Evolutionary conservation across 768 basidiomycete species (phyloP), one percentile per base, ranked within the genome.

Genomic region (Boletus bicolor): DNA sequence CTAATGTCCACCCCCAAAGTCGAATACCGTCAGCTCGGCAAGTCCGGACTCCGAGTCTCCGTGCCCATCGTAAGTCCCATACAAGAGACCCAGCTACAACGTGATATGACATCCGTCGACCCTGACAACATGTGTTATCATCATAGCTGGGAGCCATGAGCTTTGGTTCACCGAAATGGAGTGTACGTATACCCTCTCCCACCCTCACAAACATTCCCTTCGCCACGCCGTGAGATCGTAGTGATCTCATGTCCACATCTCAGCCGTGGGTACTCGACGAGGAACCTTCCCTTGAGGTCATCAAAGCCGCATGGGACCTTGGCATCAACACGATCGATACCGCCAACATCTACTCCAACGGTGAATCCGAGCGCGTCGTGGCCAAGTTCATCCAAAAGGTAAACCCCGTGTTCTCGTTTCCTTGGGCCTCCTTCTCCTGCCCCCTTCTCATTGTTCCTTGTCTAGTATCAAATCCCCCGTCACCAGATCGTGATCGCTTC

Each of bases 261-360:
- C 26, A 67, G 58, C 14, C 63, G 21, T 70, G 70, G 64, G 61
- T 72, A 15, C 56, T 69, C 6, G 68, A 59, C 0, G 70, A 70
- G 51, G 65, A 62, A 1, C 51, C 71, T n/a, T 67, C 71, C 0
- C 51, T 71, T 19, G 56, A 64, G 44, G 63, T 77, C 55, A 52
- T 78, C 48, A 75, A 76, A 55, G 64, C 67, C 10, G 77, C 77
- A 4, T 77, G 67, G 66, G 70, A 76, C 30, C 58, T 67, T 12
- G 78, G 77, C 4, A 68, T 78, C 55, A 74, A 67, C 52, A 75
- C 73, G 5, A 67, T 73, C 49, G 76, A 77, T 38, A 75, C 75
- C 1, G 73, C 75, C n/a, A 75, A 75, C 49, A 14, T 70, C 5
- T 76, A 75, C 44, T 69, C 68, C 17, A 68, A 69, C 36, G 74